Percentiles rank a stretch among this genome's conserved stretches.
These are phyloP conservation scores for Talaromyces sp. DNA, from an alignment of 2,329 filamentous ascomycete genomes.

Conservation along the genomic window DNA sequence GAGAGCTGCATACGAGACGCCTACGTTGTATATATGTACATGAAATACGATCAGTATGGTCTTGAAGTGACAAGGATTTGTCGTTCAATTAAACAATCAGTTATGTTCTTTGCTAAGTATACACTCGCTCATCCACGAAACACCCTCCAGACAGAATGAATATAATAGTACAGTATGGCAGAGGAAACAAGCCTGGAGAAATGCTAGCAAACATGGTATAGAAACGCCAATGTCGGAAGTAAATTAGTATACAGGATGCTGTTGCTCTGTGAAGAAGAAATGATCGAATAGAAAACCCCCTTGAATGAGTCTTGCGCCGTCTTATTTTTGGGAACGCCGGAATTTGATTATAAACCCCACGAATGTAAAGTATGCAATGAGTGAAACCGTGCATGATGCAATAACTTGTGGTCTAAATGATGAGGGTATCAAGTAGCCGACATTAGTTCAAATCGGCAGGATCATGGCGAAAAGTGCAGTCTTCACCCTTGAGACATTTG, in stretches of 20 bases:
- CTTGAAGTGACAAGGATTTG: background rate
- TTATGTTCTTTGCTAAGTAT: background rate
- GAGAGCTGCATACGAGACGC: background rate
- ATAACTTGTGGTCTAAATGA: background rate
- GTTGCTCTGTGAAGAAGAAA: background rate
- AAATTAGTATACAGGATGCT: background rate
- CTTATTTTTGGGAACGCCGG: background rate
- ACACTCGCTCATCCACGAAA: background rate
- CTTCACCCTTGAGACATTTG: constrained; percentile 52
- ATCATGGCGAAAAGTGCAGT: constrained; percentile 52
- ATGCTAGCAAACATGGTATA: background rate
- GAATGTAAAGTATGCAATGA: background rate
- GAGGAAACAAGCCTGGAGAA: background rate
- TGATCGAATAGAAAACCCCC: background rate
- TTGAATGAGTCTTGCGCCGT: background rate
- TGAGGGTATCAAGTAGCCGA: background rate
- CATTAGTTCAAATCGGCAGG: constrained; percentile 18
- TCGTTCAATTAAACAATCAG: background rate
- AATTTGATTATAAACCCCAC: background rate
- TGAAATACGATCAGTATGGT: background rate
- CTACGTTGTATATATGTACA: background rate
- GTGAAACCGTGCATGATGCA: background rate
- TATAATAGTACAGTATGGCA: background rate
- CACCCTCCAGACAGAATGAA: background rate
- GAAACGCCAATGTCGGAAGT: background rate